These are phyloP conservation scores for Nicotiana otophora DNA, from an alignment of 257 asterid species.

Conservation along the genomic window DNA sequence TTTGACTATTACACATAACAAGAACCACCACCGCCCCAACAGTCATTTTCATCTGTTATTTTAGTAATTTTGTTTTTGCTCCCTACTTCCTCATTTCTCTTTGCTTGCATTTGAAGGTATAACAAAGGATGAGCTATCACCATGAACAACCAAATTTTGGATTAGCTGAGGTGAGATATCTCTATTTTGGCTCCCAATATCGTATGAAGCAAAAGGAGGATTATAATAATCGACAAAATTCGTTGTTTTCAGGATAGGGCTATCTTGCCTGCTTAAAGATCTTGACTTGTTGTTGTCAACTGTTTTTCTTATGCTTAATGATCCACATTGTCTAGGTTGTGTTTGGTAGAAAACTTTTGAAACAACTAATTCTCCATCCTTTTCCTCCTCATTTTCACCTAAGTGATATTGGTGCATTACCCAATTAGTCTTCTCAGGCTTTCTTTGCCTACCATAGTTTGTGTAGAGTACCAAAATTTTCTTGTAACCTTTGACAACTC, in stretches of 20 bases:
- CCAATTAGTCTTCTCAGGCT: constrained; percentile 92
- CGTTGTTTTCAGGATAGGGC: constrained; percentile 8
- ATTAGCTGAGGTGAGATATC: constrained; percentile 42
- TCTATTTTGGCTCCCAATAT: constrained; percentile 27
- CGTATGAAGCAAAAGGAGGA: constrained; percentile 25
- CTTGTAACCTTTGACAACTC: constrained; percentile 62
- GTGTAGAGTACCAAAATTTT: constrained; percentile 86
- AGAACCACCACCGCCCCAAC: background rate
- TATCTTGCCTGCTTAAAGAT: background rate
- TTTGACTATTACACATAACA: background rate
- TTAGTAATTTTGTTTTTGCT: background rate
- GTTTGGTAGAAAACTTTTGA: constrained; percentile 94
- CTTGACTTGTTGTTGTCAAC: constrained; percentile 9
- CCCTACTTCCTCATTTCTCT: constrained; percentile 27
- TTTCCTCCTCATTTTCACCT: constrained; percentile 79
- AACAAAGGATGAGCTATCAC: constrained; percentile 57
- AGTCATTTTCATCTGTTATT: background rate
- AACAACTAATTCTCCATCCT: constrained; percentile 81
- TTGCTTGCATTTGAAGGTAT: constrained; percentile 65
- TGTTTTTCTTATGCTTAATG: constrained; percentile 25
- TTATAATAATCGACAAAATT: constrained; percentile 42
- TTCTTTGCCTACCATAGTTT: constrained; percentile 77
- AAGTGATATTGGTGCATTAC: constrained; percentile 94
- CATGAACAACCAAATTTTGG: constrained; percentile 44
- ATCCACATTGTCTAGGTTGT: constrained; percentile 78